These are phyloP conservation scores for Pyrenophora tritici-repentis DNA, from an alignment of 2,329 filamentous ascomycete genomes.

Conservation along the genomic window DNA sequence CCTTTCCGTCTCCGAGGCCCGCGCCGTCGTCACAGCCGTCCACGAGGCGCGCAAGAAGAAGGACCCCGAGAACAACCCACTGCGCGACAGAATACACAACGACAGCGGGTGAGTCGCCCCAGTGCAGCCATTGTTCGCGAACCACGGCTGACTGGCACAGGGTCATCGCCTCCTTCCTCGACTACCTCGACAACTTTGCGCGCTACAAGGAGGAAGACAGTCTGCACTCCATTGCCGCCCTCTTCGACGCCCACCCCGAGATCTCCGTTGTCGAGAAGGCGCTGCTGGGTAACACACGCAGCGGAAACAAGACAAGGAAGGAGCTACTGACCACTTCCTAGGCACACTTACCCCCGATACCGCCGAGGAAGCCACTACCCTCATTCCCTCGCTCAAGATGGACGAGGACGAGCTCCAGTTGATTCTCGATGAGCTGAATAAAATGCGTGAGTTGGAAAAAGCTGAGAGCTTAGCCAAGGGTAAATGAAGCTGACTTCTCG, in stretches of 20 bases:
- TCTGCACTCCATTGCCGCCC: slow-evolving; percentile 88
- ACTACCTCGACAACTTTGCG: slow-evolving; percentile 92
- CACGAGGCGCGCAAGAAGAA: slow-evolving; percentile 79
- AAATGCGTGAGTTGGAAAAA: slow-evolving; percentile 60
- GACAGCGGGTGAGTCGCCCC: slow-evolving; percentile 41
- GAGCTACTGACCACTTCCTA: slow-evolving; percentile 47
- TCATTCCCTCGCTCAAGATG: slow-evolving; percentile 94
- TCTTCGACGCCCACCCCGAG: slow-evolving; percentile 78
- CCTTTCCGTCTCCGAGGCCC: slow-evolving; percentile 87
- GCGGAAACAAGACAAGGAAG: slow-evolving; percentile 8
- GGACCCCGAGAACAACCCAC: slow-evolving; percentile 66
- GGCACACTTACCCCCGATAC: slow-evolving; percentile 90
- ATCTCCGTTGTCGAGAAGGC: slow-evolving; percentile 92
- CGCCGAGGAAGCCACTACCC: slow-evolving; percentile 92
- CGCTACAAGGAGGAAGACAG: slow-evolving; percentile 96
- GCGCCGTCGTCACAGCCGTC: slow-evolving; percentile 88
- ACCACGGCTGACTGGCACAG: slow-evolving; percentile 46
- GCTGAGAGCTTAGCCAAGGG: background rate
- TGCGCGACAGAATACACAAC: slow-evolving; percentile 76
- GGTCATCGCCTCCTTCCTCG: slow-evolving; percentile 83
- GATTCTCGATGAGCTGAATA: slow-evolving; percentile 87
- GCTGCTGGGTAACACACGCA: slow-evolving; percentile 67
- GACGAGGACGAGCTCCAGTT: slow-evolving; percentile 85
- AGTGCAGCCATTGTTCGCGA: slow-evolving; percentile 5
- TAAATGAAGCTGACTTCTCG: slow-evolving; percentile 24